Conservation (phyloP, 2,329 filamentous ascomycete genomes). For the Beauveria brongniartii region DNA sequence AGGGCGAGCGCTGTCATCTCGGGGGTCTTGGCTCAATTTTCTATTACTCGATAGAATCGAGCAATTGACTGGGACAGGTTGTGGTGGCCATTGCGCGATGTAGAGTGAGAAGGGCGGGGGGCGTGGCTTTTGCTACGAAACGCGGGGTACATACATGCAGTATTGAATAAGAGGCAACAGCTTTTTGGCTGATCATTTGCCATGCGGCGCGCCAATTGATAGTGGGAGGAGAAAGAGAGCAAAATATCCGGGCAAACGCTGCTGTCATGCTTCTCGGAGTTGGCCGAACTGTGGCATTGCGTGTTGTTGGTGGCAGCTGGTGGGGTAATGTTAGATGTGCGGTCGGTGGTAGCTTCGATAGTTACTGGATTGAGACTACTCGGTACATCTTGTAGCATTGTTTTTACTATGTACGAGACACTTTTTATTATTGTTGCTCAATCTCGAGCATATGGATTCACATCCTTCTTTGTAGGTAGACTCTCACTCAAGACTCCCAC, state of each 20-base stretch:
- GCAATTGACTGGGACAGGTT: not conserved
- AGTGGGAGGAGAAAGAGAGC: not conserved
- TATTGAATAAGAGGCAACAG: not conserved
- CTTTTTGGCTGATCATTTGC: not conserved
- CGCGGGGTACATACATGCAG: not conserved
- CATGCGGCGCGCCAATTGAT: not conserved
- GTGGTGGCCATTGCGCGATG: not conserved
- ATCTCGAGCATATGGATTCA: no score
- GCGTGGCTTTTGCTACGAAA: not conserved
- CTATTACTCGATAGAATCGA: conserved; percentile 10
- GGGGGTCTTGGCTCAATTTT: not conserved
- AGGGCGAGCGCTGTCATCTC: not conserved
- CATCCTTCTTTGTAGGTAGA: no score
- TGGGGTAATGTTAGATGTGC: not conserved
- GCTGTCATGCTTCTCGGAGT: not conserved
- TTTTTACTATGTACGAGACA: no score
- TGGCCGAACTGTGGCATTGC: not conserved
- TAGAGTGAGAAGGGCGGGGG: not conserved
- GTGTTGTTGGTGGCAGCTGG: not conserved
- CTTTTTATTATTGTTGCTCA: no score
- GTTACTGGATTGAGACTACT: no score
- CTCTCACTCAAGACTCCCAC: no score
- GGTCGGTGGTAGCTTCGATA: no score
- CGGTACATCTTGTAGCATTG: not conserved
- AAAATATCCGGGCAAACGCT: not conserved